Percentiles rank a stretch among this genome's conserved stretches.
phyloP scores from a whole-genome alignment of 202 grass and related monocot species.

The Setaria italica region DNA sequence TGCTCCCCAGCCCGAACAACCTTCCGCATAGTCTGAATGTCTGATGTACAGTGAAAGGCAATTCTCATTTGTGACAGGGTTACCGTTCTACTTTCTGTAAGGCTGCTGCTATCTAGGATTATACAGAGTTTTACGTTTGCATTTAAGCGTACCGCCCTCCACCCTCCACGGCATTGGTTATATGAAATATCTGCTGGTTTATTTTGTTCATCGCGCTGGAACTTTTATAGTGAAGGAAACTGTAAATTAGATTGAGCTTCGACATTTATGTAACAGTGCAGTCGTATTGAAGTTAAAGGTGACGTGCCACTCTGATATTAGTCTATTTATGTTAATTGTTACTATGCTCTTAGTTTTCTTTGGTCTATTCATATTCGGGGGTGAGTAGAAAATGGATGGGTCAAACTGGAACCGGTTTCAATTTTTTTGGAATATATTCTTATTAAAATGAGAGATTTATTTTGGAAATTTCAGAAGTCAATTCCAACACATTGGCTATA shows the following conservation, averaged over 20 bases:
- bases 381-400: too few species aligned
- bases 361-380: background rate
- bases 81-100: constrained; percentile 10
- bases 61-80: background rate
- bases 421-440: too few species aligned
- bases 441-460: too few species aligned
- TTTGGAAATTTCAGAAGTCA: too few species aligned
- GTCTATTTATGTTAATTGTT: background rate
- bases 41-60: constrained; percentile 39
- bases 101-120: constrained; percentile 6
- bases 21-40: constrained; percentile 40
- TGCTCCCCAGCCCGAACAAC: constrained; percentile 51
- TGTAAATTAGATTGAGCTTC: constrained; percentile 27
- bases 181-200: constrained; percentile 33
- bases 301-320: background rate
- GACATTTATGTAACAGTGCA: background rate
- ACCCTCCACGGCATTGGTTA: background rate
- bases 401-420: too few species aligned
- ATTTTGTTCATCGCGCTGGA: background rate
- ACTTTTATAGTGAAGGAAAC: background rate
- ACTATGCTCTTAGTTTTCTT: background rate
- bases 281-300: background rate
- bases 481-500: too few species aligned
- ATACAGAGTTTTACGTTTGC: constrained; percentile 2
- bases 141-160: background rate